Conservation (phyloP, 352 stramenopile genomes). For the Pythium brassicae region DNA sequence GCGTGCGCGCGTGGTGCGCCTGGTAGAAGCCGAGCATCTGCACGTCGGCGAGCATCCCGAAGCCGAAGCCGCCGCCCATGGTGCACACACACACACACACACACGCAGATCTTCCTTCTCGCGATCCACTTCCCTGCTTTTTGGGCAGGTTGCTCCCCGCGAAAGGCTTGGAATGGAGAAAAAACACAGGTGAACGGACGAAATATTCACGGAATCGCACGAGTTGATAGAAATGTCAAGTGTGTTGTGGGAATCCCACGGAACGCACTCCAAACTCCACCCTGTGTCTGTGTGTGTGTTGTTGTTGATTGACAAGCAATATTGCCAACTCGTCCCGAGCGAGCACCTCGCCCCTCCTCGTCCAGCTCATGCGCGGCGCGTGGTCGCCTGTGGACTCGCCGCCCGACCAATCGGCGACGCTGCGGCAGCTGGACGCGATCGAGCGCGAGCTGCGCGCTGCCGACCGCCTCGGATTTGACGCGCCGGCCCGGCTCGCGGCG, state of each 20-base stretch:
- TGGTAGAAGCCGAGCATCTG: constrained; percentile 82
- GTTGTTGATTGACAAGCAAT: too few species aligned
- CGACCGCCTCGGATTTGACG: constrained; percentile 12
- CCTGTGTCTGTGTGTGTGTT: too few species aligned
- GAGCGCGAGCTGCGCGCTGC: constrained; percentile 29
- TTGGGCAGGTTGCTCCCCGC: too few species aligned
- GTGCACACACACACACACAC: background rate
- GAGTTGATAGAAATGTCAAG: too few species aligned
- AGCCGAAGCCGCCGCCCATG: constrained; percentile 49
- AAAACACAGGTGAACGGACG: too few species aligned
- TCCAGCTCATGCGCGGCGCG: background rate
- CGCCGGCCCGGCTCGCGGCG: constrained; percentile 12
- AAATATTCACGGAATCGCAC: too few species aligned
- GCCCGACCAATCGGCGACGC: constrained; percentile 41
- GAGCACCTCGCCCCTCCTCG: too few species aligned
- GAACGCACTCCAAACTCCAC: too few species aligned
- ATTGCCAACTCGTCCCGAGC: too few species aligned
- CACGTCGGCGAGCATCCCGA: constrained; percentile 59
- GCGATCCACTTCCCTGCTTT: too few species aligned
- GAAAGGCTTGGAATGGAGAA: too few species aligned
- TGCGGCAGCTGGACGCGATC: constrained; percentile 40
- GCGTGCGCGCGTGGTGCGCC: constrained; percentile 40
- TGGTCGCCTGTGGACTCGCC: constrained; percentile 34
- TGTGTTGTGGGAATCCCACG: too few species aligned
- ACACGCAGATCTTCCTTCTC: background rate